A percentile compares a stretch with the other conserved stretches of the same genome.
Evolutionary conservation across 2,329 filamentous ascomycete genomes (phyloP).

Genomic region (Fusarium zealandicum): DNA sequence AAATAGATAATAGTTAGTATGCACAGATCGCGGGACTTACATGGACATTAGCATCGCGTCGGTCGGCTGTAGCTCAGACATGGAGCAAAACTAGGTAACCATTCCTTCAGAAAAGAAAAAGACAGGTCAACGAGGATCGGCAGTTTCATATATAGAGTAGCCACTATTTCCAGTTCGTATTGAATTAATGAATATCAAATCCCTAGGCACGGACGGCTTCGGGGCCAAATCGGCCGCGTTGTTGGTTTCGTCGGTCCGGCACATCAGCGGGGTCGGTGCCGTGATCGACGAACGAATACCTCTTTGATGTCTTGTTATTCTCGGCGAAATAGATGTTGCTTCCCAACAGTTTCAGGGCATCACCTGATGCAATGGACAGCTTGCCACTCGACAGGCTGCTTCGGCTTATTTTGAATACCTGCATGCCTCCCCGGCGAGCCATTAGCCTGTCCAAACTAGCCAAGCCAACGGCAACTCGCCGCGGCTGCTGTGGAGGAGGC

Average conservation of each 20-base stretch:
- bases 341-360: constrained; percentile 10
- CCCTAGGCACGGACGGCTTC: too few species aligned
- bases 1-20: too few species aligned
- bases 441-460: constrained; percentile 3
- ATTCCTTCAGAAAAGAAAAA: too few species aligned
- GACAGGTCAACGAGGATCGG: too few species aligned
- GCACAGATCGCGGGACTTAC: too few species aligned
- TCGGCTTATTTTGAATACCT: constrained; percentile 11
- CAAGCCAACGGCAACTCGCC: constrained; percentile 11
- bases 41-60: too few species aligned
- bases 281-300: background rate
- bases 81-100: too few species aligned
- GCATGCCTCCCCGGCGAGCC: constrained; percentile 2
- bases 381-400: background rate
- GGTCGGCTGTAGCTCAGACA: too few species aligned
- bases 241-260: constrained; percentile 1
- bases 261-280: background rate
- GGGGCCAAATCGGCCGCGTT: background rate
- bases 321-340: constrained; percentile 1
- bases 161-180: too few species aligned
- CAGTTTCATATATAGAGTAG: too few species aligned
- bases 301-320: constrained; percentile 1
- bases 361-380: background rate
- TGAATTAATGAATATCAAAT: too few species aligned
- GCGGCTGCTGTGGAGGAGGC: constrained; percentile 3